These are phyloP conservation scores for Seiridium cupressi DNA, from an alignment of 2,329 filamentous ascomycete species.

Conservation along the genomic window DNA sequence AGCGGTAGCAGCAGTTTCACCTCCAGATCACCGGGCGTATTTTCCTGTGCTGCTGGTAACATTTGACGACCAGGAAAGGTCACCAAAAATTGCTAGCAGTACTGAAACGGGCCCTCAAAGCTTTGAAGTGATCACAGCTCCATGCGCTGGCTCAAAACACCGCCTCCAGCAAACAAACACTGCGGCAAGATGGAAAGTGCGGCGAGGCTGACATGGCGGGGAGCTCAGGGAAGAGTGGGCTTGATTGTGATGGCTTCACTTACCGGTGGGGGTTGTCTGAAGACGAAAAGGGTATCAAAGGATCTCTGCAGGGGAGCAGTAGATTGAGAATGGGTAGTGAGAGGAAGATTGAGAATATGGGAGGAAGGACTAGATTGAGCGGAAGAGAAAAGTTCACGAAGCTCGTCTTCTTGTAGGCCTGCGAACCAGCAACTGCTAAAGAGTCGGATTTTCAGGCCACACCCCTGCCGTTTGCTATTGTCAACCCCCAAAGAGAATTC, in stretches of 20 bases:
- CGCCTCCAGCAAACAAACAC: background rate
- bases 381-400: constrained; percentile 4
- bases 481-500: constrained; percentile 10
- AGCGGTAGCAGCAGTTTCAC: too few relatives aligned
- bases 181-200: background rate
- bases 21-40: too few relatives aligned
- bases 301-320: constrained; percentile 4
- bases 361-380: constrained; percentile 1
- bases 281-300: constrained; percentile 11
- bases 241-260: background rate
- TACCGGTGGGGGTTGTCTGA: constrained; percentile 7
- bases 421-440: background rate
- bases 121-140: too few relatives aligned
- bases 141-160: too few relatives aligned
- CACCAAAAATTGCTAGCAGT: too few relatives aligned
- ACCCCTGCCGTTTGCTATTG: background rate
- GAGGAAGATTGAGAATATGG: background rate
- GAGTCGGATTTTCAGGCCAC: background rate
- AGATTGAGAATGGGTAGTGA: background rate
- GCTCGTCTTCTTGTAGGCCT: constrained; percentile 4
- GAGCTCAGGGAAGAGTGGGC: background rate
- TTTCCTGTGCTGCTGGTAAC: too few relatives aligned
- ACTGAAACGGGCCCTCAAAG: too few relatives aligned
- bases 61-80: too few relatives aligned
- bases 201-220: constrained; percentile 10